A percentile compares a stretch with the other conserved stretches of the same genome.
Evolutionary conservation across 352 stramenopile genomes (phyloP).

Genomic region (Bremia lactucae): DNA sequence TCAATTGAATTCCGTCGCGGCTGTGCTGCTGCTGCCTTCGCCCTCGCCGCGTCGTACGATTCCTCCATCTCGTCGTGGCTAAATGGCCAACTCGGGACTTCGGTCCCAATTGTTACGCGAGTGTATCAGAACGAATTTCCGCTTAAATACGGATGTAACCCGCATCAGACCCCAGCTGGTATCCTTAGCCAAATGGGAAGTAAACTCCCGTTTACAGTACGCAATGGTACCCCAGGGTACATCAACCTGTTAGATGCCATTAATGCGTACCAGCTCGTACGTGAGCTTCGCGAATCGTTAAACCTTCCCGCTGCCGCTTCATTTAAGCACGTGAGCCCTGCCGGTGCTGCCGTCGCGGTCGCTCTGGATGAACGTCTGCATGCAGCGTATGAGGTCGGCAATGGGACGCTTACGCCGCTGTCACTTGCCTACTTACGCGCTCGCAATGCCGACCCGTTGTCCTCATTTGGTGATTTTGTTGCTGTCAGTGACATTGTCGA

Average conservation of each 20-base stretch:
- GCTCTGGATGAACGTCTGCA: conserved; percentile 91
- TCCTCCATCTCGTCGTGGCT: conserved; percentile 96
- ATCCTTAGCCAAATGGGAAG: conserved; percentile 55
- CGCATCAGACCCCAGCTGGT: conserved; percentile 95
- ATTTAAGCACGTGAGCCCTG: conserved; percentile 99
- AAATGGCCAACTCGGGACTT: conserved; percentile 80
- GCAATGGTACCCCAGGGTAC: conserved; percentile 94
- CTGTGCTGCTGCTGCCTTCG: conserved; percentile 74
- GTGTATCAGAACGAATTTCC: conserved; percentile 92
- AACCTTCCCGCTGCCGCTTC: conserved; percentile 90
- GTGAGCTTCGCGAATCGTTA: conserved; percentile 92
- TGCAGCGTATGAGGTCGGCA: conserved; percentile 91
- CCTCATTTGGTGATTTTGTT: conserved; percentile 98
- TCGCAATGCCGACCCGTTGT: conserved; percentile 98
- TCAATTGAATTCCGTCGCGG: conserved; percentile 81
- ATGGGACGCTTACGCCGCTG: conserved; percentile 86
- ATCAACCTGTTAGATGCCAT: conserved; percentile 98
- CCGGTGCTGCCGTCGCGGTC: conserved; percentile 93
- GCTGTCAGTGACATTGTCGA: conserved; percentile 97
- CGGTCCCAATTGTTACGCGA: conserved; percentile 74
- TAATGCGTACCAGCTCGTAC: conserved; percentile 98
- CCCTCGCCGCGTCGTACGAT: conserved; percentile 90
- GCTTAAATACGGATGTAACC: conserved; percentile 97
- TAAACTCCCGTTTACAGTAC: conserved; percentile 81
- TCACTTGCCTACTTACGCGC: conserved; percentile 97